These are phyloP conservation scores for Arxiozyma telluris DNA, from an alignment of 1,139 yeast species.

Conservation along the genomic window DNA sequence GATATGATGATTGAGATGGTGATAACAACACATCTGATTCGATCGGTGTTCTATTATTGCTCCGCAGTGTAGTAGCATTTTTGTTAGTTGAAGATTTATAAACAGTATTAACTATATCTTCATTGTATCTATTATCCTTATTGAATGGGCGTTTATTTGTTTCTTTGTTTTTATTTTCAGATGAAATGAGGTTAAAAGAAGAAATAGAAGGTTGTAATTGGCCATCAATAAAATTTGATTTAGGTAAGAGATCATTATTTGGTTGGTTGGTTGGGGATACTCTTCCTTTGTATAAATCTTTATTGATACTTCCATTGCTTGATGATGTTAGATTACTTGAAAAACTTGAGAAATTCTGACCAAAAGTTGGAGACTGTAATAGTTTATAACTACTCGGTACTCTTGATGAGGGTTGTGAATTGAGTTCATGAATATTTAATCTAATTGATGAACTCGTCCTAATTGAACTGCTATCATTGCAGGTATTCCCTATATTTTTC, in stretches of 20 bases:
- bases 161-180: conserved; percentile 14
- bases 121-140: neutral
- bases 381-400: conserved; percentile 1
- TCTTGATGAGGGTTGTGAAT: conserved; percentile 2
- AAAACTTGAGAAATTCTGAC: neutral
- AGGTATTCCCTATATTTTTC: neutral
- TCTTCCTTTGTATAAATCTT: neutral
- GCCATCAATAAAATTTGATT: neutral
- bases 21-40: conserved; percentile 10
- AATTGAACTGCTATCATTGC: neutral
- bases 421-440: neutral
- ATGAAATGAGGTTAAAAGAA: conserved; percentile 16
- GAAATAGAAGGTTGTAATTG: conserved; percentile 4
- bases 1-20: conserved; percentile 11
- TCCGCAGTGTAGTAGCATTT: neutral
- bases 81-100: neutral
- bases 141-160: neutral
- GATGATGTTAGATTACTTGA: conserved; percentile 1
- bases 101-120: neutral
- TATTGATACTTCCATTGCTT: conserved; percentile 1
- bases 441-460: neutral
- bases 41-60: conserved; percentile 10
- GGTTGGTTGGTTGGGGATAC: neutral
- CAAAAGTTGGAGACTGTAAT: neutral
- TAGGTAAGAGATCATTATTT: neutral